These are phyloP conservation scores for Lichtheimia hyalospora DNA, from an alignment of 371 early-diverging fungal species.

Conservation along the genomic window DNA sequence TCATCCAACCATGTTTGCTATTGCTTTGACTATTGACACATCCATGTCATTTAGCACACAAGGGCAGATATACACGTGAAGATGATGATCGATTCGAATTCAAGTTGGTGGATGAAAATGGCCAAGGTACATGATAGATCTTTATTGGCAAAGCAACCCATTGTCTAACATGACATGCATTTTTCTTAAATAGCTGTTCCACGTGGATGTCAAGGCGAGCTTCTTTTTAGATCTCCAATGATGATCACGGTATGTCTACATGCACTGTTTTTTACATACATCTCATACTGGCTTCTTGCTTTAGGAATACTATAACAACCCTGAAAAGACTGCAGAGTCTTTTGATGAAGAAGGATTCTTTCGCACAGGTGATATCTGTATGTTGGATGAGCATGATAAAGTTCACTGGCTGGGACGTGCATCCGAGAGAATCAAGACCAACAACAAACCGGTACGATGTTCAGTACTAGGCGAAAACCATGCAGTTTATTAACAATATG, in stretches of 20 bases:
- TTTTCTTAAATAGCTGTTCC: not conserved
- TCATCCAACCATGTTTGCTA: not conserved
- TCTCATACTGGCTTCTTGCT: not conserved
- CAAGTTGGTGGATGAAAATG: not conserved
- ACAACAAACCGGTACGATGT: not conserved
- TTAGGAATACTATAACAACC: not conserved
- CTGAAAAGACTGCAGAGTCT: not conserved
- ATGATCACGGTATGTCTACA: too few relatives aligned
- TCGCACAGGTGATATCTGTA: not conserved
- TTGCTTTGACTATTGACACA: not conserved
- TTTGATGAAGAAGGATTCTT: not conserved
- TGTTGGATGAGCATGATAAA: not conserved
- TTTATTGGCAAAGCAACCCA: too few relatives aligned
- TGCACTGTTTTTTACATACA: too few relatives aligned
- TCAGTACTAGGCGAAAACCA: not conserved
- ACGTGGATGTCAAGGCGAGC: not conserved
- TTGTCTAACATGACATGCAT: too few relatives aligned
- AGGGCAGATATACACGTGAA: not conserved
- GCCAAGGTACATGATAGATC: not conserved
- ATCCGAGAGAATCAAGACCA: not conserved
- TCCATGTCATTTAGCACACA: not conserved
- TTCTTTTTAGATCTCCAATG: not conserved
- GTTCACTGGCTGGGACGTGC: not conserved
- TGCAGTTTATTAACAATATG: not conserved
- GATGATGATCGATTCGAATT: not conserved